Evolutionary conservation across 441 rosid genomes (phyloP).

Genomic region (Erodium trifolium): DNA sequence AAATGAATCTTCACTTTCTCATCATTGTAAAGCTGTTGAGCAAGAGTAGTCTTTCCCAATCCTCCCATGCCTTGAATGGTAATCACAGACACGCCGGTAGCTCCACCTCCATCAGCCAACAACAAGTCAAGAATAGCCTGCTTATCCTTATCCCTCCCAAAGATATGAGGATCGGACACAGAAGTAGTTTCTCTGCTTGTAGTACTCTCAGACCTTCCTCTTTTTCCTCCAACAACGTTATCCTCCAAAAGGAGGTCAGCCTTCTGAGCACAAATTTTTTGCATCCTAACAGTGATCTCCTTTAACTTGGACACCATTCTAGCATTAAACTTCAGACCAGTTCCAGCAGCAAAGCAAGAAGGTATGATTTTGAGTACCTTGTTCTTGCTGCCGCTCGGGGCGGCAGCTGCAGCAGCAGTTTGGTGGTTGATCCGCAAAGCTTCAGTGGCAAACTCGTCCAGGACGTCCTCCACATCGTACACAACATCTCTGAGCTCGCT

Average conservation of each 20-base stretch:
- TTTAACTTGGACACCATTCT: not conserved
- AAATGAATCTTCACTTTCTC: not conserved
- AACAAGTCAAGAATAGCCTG: not conserved
- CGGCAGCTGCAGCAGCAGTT: not conserved
- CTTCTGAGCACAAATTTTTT: not conserved
- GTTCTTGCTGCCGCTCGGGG: not conserved
- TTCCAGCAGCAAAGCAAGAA: not conserved
- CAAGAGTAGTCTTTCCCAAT: slow-evolving; percentile 12
- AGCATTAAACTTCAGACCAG: not conserved
- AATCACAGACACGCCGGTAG: not conserved
- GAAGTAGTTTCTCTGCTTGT: not conserved
- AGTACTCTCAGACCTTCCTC: not conserved
- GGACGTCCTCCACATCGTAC: not conserved
- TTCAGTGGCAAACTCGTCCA: not conserved
- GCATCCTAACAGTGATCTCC: not conserved
- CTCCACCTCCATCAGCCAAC: not conserved
- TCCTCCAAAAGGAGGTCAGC: not conserved
- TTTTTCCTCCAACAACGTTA: not conserved
- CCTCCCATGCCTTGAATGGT: slow-evolving; percentile 18
- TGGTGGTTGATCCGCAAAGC: not conserved
- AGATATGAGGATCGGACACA: not conserved
- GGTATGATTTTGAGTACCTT: not conserved
- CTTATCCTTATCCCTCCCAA: not conserved
- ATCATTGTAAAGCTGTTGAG: slow-evolving; percentile 11
- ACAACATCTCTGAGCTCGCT: not conserved